Conservation (phyloP, 2,329 filamentous ascomycete genomes). For the Falciphora oryzae region DNA sequence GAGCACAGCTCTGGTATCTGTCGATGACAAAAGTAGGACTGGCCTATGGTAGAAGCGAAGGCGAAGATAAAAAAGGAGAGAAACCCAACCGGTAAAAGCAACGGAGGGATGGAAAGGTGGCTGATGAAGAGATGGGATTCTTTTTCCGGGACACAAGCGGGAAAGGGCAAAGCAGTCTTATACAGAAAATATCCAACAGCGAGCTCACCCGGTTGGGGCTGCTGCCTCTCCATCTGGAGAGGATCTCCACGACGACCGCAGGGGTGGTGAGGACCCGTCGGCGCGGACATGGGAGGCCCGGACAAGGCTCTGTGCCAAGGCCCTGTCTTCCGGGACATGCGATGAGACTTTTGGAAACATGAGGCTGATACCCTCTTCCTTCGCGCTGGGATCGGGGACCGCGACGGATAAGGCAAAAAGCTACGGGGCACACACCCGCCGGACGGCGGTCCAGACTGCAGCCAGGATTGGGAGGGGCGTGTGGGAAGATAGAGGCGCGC, state of each 20-base stretch:
- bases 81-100: background rate
- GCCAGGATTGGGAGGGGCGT: background rate
- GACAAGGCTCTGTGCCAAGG: background rate
- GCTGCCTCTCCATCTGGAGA: background rate
- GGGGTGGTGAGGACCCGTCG: background rate
- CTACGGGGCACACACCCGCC: background rate
- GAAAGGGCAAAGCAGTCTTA: background rate
- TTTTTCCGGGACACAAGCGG: background rate
- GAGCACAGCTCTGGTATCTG: background rate
- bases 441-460: background rate
- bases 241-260: background rate
- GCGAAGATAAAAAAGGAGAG: background rate
- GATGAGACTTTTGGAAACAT: slow-evolving; percentile 2
- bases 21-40: background rate
- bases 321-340: background rate
- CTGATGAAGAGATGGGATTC: background rate
- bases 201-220: background rate
- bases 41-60: slow-evolving; percentile 1
- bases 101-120: background rate
- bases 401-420: background rate
- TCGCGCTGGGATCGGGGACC: background rate
- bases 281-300: background rate
- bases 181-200: background rate
- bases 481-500: background rate
- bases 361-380: slow-evolving; percentile 5